Percentiles rank a stretch among this genome's conserved stretches.
Conservation (phyloP, 768 basidiomycete genomes). For the Russula olivacea region DNA sequence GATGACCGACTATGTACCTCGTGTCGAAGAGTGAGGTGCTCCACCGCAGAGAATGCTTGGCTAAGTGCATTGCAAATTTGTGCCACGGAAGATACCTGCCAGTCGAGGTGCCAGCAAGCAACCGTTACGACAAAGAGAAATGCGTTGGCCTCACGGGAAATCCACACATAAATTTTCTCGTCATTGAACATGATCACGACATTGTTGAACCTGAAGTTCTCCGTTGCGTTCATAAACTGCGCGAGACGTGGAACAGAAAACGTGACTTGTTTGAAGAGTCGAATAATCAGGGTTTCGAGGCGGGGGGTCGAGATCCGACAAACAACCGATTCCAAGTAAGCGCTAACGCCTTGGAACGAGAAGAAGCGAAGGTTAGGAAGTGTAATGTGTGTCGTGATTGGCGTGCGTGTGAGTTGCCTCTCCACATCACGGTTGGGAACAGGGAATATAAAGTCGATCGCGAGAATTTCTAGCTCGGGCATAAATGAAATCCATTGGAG, state of each 20-base stretch:
- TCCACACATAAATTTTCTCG: background rate
- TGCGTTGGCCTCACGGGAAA: background rate
- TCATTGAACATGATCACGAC: background rate
- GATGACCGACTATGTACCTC: background rate
- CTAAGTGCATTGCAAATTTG: too few species aligned
- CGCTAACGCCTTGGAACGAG: background rate
- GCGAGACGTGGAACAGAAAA: background rate
- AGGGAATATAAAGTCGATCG: background rate
- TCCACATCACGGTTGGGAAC: background rate
- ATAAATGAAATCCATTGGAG: background rate
- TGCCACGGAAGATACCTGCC: too few species aligned
- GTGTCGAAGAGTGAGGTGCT: too few species aligned
- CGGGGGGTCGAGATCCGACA: background rate
- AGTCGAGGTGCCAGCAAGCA: too few species aligned
- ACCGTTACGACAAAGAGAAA: background rate
- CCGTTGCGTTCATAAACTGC: background rate
- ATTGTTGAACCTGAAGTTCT: background rate
- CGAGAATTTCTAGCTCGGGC: background rate
- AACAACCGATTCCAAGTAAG: background rate
- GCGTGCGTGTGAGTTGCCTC: background rate
- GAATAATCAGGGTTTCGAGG: background rate
- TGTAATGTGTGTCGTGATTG: background rate
- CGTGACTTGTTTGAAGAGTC: background rate
- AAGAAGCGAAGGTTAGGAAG: background rate
- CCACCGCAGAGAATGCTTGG: too few species aligned